Percentiles rank a stretch among this genome's conserved stretches.
phyloP scores from a whole-genome alignment of 306 rosid genomes.

The Canavalia gladiata region DNA sequence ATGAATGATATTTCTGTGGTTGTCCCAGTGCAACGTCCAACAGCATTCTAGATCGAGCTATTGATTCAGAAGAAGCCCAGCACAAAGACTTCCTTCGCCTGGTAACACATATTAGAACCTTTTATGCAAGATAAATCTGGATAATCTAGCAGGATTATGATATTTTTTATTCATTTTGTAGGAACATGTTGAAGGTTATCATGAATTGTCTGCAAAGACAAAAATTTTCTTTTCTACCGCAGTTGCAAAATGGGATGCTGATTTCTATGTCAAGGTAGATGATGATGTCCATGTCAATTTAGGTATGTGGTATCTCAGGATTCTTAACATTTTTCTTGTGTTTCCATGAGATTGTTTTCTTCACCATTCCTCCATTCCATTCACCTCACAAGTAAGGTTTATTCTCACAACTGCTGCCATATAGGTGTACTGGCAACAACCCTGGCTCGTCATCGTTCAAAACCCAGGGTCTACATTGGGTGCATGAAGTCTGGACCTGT shows the following conservation, averaged over 20 bases:
- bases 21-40: constrained; percentile 82
- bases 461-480: constrained; percentile 86
- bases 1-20: constrained; percentile 40
- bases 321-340: constrained; percentile 17
- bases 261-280: constrained; percentile 85
- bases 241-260: constrained; percentile 85
- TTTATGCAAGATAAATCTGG: background rate
- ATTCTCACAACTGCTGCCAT: constrained; percentile 23
- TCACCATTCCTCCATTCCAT: constrained; percentile 16
- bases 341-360: constrained; percentile 7
- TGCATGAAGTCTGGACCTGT: constrained; percentile 97
- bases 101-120: constrained; percentile 26
- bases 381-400: constrained; percentile 24
- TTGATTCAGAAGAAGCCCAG: constrained; percentile 82
- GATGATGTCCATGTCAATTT: constrained; percentile 95
- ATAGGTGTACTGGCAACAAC: constrained; percentile 83
- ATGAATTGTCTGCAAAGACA: constrained; percentile 87
- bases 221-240: constrained; percentile 83
- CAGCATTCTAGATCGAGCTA: constrained; percentile 90
- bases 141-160: constrained; percentile 31
- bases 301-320: constrained; percentile 55
- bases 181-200: constrained; percentile 95
- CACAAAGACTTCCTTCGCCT: constrained; percentile 60
- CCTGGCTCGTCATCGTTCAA: constrained; percentile 79
- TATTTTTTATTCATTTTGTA: constrained; percentile 50